Conservation (phyloP, 768 basidiomycete genomes). For the Chalciporus piperatus region DNA sequence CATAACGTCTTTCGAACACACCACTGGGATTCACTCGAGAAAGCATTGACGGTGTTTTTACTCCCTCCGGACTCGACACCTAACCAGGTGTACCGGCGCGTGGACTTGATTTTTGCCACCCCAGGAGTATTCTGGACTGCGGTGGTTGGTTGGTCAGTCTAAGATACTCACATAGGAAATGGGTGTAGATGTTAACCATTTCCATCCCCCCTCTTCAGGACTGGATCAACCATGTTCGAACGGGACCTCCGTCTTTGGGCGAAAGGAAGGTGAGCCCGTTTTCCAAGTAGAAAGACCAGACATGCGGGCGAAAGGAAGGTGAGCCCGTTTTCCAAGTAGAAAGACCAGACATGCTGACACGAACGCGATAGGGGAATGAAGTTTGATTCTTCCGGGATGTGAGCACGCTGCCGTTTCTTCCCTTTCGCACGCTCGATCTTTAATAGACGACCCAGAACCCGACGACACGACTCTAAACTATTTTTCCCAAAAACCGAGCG, state of each 20-base stretch:
- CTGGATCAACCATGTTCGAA: conserved; percentile 88
- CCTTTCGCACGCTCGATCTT: not conserved
- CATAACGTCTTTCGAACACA: conserved; percentile 52
- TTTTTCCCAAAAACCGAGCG: conserved; percentile 63
- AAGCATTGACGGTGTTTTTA: conserved; percentile 75
- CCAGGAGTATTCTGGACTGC: conserved; percentile 84
- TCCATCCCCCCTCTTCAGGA: conserved; percentile 42
- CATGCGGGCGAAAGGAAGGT: conserved; percentile 71
- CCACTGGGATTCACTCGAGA: conserved; percentile 83
- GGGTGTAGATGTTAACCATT: not conserved
- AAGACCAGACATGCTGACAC: not conserved
- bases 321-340: conserved; percentile 5
- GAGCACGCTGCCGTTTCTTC: conserved; percentile 20
- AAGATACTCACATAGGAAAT: not conserved
- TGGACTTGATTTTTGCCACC: conserved; percentile 82
- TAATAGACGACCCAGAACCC: conserved; percentile 33
- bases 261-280: conserved; percentile 49
- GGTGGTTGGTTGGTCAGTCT: conserved; percentile 79
- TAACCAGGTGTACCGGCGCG: conserved; percentile 55
- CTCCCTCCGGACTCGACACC: conserved; percentile 44
- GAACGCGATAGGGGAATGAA: conserved; percentile 60
- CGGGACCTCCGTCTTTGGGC: conserved; percentile 78
- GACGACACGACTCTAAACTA: conserved; percentile 59
- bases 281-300: too few species aligned
- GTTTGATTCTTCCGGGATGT: conserved; percentile 84